Conservation (phyloP, 2,329 filamentous ascomycete genomes). For the Pezicula neosporulosa region DNA sequence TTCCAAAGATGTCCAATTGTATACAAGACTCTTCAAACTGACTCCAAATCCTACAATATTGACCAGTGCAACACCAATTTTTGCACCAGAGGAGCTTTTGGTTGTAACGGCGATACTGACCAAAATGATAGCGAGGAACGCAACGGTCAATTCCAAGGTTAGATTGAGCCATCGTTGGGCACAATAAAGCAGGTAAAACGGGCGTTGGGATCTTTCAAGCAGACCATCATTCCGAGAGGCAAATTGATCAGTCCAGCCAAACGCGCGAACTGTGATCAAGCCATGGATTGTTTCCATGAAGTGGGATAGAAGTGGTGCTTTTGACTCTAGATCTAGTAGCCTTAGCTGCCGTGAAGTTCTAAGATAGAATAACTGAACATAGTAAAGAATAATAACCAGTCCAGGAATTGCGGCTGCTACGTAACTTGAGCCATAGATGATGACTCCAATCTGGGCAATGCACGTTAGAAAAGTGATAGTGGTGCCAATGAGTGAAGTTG, state of each 20-base stretch:
- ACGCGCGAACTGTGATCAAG: constrained; percentile 41
- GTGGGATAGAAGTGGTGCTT: constrained; percentile 42
- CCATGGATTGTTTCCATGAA: constrained; percentile 44
- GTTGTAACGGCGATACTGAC: constrained; percentile 3
- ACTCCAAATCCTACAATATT: constrained; percentile 4
- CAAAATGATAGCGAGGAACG: constrained; percentile 13
- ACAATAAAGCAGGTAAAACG: constrained; percentile 52
- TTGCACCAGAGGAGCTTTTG: background rate
- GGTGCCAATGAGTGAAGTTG: constrained; percentile 1
- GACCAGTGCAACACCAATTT: constrained; percentile 3
- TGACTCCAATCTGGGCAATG: constrained; percentile 31
- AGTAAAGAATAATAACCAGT: constrained; percentile 11
- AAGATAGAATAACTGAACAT: constrained; percentile 39
- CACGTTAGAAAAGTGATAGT: background rate
- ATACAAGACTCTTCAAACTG: background rate
- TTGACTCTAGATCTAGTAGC: constrained; percentile 42
- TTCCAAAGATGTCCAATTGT: constrained; percentile 51
- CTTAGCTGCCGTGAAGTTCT: constrained; percentile 48
- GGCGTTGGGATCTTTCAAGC: constrained; percentile 49
- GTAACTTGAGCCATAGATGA: constrained; percentile 29
- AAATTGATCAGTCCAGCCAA: constrained; percentile 34
- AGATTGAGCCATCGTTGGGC: constrained; percentile 54
- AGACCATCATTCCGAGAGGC: constrained; percentile 20
- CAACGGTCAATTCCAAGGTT: constrained; percentile 43
- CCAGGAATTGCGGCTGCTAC: constrained; percentile 20